These are phyloP conservation scores for Nitzschia putrida DNA, from an alignment of 108 stramenopile genomes.

Conservation along the genomic window DNA sequence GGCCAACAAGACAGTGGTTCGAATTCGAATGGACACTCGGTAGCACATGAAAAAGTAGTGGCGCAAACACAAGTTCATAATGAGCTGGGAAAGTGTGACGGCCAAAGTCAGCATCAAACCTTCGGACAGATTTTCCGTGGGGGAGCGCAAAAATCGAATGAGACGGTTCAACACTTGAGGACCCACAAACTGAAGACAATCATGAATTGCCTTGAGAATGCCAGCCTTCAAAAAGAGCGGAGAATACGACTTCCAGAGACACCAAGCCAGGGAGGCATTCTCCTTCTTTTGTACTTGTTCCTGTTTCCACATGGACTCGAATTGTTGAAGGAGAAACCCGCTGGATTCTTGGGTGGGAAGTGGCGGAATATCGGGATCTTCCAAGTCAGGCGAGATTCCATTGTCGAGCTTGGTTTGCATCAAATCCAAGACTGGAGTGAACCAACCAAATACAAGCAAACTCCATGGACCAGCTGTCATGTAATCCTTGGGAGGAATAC, in stretches of 20 bases:
- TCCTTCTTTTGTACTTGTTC: constrained; percentile 36
- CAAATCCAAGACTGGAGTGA: constrained; percentile 54
- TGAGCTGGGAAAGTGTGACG: constrained; percentile 57
- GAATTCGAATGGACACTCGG: constrained; percentile 68
- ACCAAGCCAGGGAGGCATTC: constrained; percentile 39
- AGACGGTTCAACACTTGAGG: constrained; percentile 67
- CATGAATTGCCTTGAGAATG: constrained; percentile 69
- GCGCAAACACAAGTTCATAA: constrained; percentile 64
- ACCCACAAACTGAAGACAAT: constrained; percentile 75
- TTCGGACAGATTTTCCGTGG: constrained; percentile 33
- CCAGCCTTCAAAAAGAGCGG: constrained; percentile 59
- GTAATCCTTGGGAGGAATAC: background rate
- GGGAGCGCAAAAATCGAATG: constrained; percentile 54
- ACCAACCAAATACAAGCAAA: constrained; percentile 57
- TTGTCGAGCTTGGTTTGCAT: constrained; percentile 54
- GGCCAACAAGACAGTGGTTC: constrained; percentile 66
- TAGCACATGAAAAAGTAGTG: constrained; percentile 88
- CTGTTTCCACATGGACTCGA: constrained; percentile 47
- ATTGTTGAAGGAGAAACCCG: constrained; percentile 31
- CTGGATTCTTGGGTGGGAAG: constrained; percentile 52
- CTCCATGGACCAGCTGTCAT: constrained; percentile 7
- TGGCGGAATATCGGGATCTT: constrained; percentile 43
- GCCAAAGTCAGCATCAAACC: constrained; percentile 52
- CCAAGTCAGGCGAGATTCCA: constrained; percentile 33
- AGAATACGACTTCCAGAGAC: constrained; percentile 53